A percentile compares a stretch with the other conserved stretches of the same genome.
Evolutionary conservation across 495 filamentous ascomycete species (phyloP).

Genomic region (Lindgomyces ingoldianus): DNA sequence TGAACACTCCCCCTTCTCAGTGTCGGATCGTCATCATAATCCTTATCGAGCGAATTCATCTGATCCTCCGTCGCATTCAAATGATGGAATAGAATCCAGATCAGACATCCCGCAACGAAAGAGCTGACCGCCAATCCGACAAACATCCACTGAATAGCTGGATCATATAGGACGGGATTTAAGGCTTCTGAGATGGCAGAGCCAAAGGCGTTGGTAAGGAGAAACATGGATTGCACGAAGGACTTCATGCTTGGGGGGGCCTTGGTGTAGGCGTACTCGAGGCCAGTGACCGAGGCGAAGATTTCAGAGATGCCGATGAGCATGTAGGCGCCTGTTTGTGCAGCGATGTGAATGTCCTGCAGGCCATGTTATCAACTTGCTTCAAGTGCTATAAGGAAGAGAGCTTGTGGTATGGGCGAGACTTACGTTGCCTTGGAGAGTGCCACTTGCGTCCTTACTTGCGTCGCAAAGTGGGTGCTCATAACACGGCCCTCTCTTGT

Average conservation of each 20-base stretch:
- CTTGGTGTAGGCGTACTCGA: conserved; percentile 72
- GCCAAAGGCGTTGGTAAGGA: conserved; percentile 55
- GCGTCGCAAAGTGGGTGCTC: conserved; percentile 36
- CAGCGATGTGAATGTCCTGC: conserved; percentile 45
- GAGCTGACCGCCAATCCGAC: conserved; percentile 40
- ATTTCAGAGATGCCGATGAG: conserved; percentile 67
- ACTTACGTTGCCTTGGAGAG: conserved; percentile 26
- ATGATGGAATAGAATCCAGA: conserved; percentile 43
- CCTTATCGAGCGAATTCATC: conserved; percentile 35
- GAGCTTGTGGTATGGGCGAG: conserved; percentile 45
- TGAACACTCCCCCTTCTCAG: conserved; percentile 3
- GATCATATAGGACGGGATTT: conserved; percentile 61
- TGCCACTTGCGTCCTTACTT: conserved; percentile 12
- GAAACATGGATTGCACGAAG: conserved; percentile 65
- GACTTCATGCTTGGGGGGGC: conserved; percentile 69
- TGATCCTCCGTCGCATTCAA: conserved; percentile 41
- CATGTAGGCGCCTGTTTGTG: conserved; percentile 50
- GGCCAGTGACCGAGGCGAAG: conserved; percentile 69
- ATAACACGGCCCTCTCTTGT: conserved; percentile 57
- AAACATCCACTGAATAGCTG: conserved; percentile 56
- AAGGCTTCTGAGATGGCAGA: conserved; percentile 58
- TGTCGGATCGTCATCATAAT: conserved; percentile 25
- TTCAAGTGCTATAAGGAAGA: too few relatives aligned
- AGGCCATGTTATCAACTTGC: not conserved
- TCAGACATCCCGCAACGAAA: conserved; percentile 31